Percentiles rank a stretch among this genome's conserved stretches.
Evolutionary conservation across 345 rosid species (phyloP).

Genomic region (Hirschfeldia incana): DNA sequence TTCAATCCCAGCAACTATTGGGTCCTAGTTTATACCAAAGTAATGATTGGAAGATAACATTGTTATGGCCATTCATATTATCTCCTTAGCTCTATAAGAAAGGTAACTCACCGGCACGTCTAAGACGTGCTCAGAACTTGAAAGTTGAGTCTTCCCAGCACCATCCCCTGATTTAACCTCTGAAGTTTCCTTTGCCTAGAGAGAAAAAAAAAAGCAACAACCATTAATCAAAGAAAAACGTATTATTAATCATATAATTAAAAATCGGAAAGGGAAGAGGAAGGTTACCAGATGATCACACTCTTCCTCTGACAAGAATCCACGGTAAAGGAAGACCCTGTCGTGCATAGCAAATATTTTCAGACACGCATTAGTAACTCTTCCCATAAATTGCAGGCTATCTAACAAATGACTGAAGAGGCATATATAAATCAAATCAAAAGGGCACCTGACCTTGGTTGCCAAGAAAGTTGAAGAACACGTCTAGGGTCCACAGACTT

Average conservation of each 20-base stretch:
- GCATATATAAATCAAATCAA: background rate
- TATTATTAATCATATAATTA: background rate
- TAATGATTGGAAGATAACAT: background rate
- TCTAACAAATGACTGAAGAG: background rate
- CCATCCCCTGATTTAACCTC: slow-evolving; percentile 32
- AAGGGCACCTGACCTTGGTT: slow-evolving; percentile 93
- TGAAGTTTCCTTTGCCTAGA: slow-evolving; percentile 1
- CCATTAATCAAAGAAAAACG: background rate
- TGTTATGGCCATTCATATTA: background rate
- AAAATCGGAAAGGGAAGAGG: background rate
- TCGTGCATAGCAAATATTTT: slow-evolving; percentile 30
- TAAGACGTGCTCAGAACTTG: slow-evolving; percentile 39
- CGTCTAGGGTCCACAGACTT: slow-evolving; percentile 61
- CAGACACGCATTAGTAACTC: slow-evolving; percentile 16
- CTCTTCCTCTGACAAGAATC: slow-evolving; percentile 70
- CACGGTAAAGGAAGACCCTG: slow-evolving; percentile 74
- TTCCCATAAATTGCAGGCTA: background rate
- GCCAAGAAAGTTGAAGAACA: slow-evolving; percentile 78
- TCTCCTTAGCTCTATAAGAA: no score
- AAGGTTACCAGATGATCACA: slow-evolving; percentile 73
- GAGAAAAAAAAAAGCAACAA: background rate
- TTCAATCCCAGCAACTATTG: slow-evolving; percentile 59
- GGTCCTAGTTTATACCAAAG: slow-evolving; percentile 50
- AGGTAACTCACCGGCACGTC: slow-evolving; percentile 20
- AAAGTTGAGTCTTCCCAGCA: slow-evolving; percentile 36